A percentile compares a stretch with the other conserved stretches of the same genome.
These are phyloP conservation scores for Fusarium sp. DNA, from an alignment of 2,329 filamentous ascomycete genomes.

Conservation along the genomic window DNA sequence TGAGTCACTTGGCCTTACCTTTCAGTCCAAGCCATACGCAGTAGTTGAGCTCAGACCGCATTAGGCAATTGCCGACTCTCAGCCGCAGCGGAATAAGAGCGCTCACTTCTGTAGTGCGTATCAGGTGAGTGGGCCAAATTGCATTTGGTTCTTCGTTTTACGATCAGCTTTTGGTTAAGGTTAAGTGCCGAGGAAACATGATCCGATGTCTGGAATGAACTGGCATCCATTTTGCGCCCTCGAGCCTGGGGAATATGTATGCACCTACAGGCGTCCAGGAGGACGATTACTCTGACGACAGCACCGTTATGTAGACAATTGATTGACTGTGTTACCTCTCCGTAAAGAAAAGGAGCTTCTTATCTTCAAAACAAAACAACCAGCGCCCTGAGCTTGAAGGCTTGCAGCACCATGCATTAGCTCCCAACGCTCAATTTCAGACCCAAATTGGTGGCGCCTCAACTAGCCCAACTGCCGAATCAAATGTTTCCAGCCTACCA, in stretches of 20 bases:
- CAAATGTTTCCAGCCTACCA: conserved; percentile 16
- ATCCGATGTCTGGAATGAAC: not conserved
- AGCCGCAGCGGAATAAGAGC: conserved; percentile 19
- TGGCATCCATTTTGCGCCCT: not conserved
- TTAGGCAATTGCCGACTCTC: conserved; percentile 12
- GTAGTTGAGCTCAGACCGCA: conserved; percentile 1
- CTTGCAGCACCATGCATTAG: conserved; percentile 13
- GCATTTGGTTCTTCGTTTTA: not conserved
- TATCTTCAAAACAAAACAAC: not conserved
- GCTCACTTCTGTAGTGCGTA: conserved; percentile 1
- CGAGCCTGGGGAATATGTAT: not conserved
- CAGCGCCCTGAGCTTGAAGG: not conserved
- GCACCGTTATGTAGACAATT: not conserved
- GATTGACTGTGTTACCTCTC: not conserved
- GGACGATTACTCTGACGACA: not conserved
- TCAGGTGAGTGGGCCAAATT: conserved; percentile 18
- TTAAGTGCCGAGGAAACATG: not conserved
- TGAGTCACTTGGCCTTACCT: not conserved
- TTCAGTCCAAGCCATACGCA: not conserved
- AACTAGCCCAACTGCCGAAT: conserved; percentile 33
- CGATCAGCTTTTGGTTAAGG: not conserved
- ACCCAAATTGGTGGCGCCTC: conserved; percentile 41
- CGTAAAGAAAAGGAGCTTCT: not conserved
- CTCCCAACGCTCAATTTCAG: conserved; percentile 10
- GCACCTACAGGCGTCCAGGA: no score